Conservation (phyloP, 2,329 filamentous ascomycete species). For the Neonectria neomacrospora region DNA sequence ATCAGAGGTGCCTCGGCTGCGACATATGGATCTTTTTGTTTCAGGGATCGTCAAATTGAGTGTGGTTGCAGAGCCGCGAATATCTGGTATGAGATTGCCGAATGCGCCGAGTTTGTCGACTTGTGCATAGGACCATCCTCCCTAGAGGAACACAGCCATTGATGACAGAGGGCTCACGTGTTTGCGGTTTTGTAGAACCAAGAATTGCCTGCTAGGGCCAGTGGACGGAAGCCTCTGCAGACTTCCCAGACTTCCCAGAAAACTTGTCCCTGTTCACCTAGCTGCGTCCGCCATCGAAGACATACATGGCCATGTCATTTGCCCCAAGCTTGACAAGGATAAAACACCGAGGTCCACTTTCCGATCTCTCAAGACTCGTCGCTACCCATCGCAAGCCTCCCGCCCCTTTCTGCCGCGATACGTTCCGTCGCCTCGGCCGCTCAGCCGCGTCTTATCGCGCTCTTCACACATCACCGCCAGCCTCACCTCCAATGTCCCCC, state of each 20-base stretch:
- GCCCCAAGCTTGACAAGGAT: conserved; percentile 22
- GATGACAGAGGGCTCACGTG: neutral
- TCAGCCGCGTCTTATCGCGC: neutral
- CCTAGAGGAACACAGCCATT: neutral
- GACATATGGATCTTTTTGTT: neutral
- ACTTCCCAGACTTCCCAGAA: neutral
- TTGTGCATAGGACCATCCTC: neutral
- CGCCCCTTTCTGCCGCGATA: conserved; percentile 27
- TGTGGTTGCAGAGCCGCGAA: neutral
- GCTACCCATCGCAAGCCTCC: conserved; percentile 16
- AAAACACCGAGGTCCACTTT: conserved; percentile 23
- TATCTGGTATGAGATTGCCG: neutral
- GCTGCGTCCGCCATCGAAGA: neutral
- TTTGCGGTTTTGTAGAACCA: neutral
- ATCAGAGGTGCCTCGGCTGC: conserved; percentile 2
- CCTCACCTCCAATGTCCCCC: conserved; percentile 30
- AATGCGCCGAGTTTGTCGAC: neutral
- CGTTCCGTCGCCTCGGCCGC: neutral
- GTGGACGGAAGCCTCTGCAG: neutral
- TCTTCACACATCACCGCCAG: conserved; percentile 26
- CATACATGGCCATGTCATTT: conserved; percentile 27
- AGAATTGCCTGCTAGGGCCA: neutral
- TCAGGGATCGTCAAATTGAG: neutral
- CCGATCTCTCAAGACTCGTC: conserved; percentile 26
- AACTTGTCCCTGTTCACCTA: neutral